Evolutionary conservation across 1,284 basidiomycete genomes (phyloP).

Genomic region (Malassezia sp.): DNA sequence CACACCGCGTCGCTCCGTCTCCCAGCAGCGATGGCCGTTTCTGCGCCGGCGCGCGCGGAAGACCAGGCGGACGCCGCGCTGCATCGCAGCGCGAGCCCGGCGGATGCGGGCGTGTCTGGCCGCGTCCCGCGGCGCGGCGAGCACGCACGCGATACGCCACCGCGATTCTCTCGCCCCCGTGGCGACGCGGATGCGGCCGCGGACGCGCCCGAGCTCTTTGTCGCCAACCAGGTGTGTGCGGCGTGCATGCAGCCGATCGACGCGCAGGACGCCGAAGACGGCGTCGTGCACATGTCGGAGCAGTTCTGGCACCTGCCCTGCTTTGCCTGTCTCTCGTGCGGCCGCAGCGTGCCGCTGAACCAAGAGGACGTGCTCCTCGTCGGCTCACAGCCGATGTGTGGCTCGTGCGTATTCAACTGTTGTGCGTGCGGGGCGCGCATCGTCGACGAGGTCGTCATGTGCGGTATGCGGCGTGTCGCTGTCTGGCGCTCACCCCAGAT

Average conservation of each 20-base stretch:
- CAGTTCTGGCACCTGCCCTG: conserved; percentile 12
- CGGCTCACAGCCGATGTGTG: conserved; percentile 14
- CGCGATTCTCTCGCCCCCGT: too few relatives aligned
- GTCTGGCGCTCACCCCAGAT: too few relatives aligned
- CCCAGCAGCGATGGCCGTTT: too few relatives aligned
- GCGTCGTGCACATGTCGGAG: conserved; percentile 13
- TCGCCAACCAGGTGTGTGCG: background rate
- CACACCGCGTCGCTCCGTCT: too few relatives aligned
- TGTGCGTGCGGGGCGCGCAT: conserved; percentile 5
- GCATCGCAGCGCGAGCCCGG: too few relatives aligned
- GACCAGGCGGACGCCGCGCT: too few relatives aligned
- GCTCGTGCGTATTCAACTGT: conserved; percentile 8
- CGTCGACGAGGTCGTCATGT: conserved; percentile 12
- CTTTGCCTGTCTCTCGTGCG: conserved; percentile 14
- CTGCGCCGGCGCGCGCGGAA: too few relatives aligned
- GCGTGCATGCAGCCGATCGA: conserved; percentile 3
- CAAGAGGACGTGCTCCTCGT: conserved; percentile 16
- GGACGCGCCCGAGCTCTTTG: background rate
- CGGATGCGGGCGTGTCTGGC: too few relatives aligned
- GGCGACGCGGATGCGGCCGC: background rate
- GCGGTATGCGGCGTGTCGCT: too few relatives aligned
- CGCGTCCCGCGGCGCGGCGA: too few relatives aligned
- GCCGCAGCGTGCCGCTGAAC: conserved; percentile 3
- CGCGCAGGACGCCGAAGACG: conserved; percentile 1
- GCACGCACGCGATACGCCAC: too few relatives aligned